These are phyloP conservation scores for Fragilariopsis cylindrus DNA, from an alignment of 108 stramenopile genomes.

Conservation along the genomic window DNA sequence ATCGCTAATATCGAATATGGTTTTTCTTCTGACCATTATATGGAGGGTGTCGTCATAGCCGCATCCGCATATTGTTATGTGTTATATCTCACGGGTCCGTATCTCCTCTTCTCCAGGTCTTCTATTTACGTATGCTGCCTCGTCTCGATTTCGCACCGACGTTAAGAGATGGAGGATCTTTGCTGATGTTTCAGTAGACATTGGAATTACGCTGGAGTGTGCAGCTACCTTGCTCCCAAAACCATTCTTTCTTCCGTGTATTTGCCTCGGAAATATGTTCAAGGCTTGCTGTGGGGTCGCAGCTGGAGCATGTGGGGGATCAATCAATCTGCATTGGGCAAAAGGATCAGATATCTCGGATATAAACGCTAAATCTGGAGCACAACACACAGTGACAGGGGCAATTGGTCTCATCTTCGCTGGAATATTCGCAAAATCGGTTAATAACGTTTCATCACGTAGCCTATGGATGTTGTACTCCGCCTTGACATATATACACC, in stretches of 20 bases:
- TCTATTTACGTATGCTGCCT: conserved; percentile 70
- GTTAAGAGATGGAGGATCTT: conserved; percentile 82
- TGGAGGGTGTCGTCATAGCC: too few relatives aligned
- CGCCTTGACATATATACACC: conserved; percentile 59
- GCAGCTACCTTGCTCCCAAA: conserved; percentile 48
- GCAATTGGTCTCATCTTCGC: conserved; percentile 73
- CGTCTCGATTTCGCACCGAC: conserved; percentile 62
- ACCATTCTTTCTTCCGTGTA: conserved; percentile 67
- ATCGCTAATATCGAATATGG: too few relatives aligned
- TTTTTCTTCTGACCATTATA: too few relatives aligned
- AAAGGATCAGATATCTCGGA: conserved; percentile 68
- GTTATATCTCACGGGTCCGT: too few relatives aligned
- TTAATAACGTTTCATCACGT: conserved; percentile 21
- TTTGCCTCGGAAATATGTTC: conserved; percentile 74
- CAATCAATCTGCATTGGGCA: conserved; percentile 82
- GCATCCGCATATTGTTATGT: too few relatives aligned
- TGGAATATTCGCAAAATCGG: conserved; percentile 63
- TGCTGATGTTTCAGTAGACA: conserved; percentile 78
- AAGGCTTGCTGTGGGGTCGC: conserved; percentile 87
- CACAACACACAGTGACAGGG: conserved; percentile 81
- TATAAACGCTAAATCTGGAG: conserved; percentile 80
- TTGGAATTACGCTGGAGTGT: conserved; percentile 83
- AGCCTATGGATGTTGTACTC: conserved; percentile 60
- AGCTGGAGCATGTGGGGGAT: conserved; percentile 77
- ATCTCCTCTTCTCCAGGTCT: conserved; percentile 17